Evolutionary conservation across 345 rosid species (phyloP), one percentile per base, ranked within the genome.

Genomic region (Gossypium ekmanianum): DNA sequence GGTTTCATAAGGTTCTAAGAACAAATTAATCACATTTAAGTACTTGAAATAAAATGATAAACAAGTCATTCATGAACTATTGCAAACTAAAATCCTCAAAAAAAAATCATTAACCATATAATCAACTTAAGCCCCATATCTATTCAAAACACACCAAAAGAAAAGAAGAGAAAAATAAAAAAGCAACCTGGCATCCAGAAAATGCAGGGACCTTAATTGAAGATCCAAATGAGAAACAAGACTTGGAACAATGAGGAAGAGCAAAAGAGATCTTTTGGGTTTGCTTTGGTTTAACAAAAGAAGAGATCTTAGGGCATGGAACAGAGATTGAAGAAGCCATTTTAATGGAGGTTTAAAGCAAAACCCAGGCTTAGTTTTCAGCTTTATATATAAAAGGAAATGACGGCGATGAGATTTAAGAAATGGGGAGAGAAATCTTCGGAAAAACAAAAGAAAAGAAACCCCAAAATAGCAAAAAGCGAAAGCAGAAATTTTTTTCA

Each of bases 261-360:
- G 80, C 77, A 74, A 72, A 83, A 79, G 11, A 80, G 50, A 64
- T 64, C 16, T 2, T 29, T n/a, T 29, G 61, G 43, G 26, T 26
- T 50, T 68, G 72, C 7, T 54, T 70, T 52, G 27, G 13, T 52
- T 52, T 52, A 2, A 52, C 0, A 45, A 73, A 64, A 24, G 81
- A 73, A 74, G 85, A 81, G 72, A 89, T 82, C 79, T 91, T 91
- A 52, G 93, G 88, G 75, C 85, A 86, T 34, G 98, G 90, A 66
- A 87, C 83, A 0, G 91, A 80, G 65, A 79, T 77, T 43, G 94
- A 85, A 20, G 91, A 85, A 18, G 92, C 88, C 98, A 93, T 93
- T 74, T 16, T 57, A 54, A 13, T 18, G 17, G 39, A 1, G 24
- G 50, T 56, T 58, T 20, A 56, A 24, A 61, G 45, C 62, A 64